Base-by-base conservation (phyloP, 306 rosid genomes). In the Canavalia ensiformis region DNA sequence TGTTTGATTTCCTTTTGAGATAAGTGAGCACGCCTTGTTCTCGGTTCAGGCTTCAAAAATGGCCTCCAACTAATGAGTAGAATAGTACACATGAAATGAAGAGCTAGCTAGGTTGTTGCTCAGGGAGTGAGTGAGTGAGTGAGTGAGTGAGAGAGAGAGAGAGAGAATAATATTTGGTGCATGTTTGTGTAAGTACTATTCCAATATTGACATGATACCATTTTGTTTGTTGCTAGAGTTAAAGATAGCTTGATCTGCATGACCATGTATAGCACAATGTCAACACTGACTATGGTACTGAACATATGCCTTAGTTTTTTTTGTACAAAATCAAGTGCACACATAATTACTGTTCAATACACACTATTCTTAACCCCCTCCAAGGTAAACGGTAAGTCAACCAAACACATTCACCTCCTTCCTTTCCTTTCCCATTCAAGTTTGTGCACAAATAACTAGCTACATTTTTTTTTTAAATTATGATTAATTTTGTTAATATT, bases 181-280 rank as follows among this genome's bases (percentile, higher is more conserved):
- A 31, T 71, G 73, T 72, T 72, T 60, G 58, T 72, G 62, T 6
- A 62, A 39, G 79, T 81, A 73, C 80, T 64, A 42, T 81, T 33
- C 44, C 72, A 46, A 60, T 62, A 47, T 60, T 60, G 28, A 60
- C 68, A 75, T 60, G 49, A 46, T 64, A 52, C 54, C 55, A 60
- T 60, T 80, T 62, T 72, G 66, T 80, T 66, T 66, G 55, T 81
- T 45, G 45, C 49, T 55, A 31, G 31, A 65, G 41, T 50, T 35
- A 37, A 64, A 63, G 8, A 11, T 28, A 67, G 65, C 51, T 63
- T 63, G 25, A 62, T 54, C 49, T 76, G 72, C 81, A 63, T 76
- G 37, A 60, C 47, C 67, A 39, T 65, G 55, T 54, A 54, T 34
- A 49, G 51, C 28, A 47, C 63, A 47, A 8, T 63, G 56, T 77